Evolutionary conservation across 2,329 filamentous ascomycete genomes (phyloP).

Genomic region (Hymenoscyphus occultus): DNA sequence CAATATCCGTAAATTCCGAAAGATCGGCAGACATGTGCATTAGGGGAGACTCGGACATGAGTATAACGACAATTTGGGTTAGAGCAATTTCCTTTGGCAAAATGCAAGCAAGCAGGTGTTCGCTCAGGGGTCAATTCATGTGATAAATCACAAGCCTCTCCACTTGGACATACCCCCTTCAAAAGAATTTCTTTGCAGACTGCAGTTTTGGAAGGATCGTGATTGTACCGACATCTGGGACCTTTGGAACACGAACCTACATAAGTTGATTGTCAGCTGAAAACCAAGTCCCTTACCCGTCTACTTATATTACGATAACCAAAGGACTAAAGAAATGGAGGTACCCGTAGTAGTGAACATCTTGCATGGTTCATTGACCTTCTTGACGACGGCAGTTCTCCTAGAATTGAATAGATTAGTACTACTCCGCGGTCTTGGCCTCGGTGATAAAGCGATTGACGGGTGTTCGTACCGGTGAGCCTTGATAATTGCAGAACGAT

Average conservation of each 20-base stretch:
- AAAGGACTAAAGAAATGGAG: constrained; percentile 35
- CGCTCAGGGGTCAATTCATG: constrained; percentile 82
- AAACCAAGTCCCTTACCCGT: constrained; percentile 26
- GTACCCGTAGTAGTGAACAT: constrained; percentile 68
- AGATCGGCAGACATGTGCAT: constrained; percentile 74
- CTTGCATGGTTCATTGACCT: constrained; percentile 72
- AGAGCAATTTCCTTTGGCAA: constrained; percentile 83
- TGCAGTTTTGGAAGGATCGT: constrained; percentile 83
- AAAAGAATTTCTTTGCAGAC: constrained; percentile 85
- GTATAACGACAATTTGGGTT: constrained; percentile 84
- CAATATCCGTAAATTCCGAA: constrained; percentile 91
- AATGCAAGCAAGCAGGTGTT: constrained; percentile 85
- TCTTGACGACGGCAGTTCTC: constrained; percentile 53
- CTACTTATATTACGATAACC: constrained; percentile 23
- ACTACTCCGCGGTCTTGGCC: constrained; percentile 31
- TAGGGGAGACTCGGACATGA: constrained; percentile 74
- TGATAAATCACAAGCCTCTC: constrained; percentile 82
- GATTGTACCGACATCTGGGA: constrained; percentile 72
- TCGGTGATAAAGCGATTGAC: constrained; percentile 1
- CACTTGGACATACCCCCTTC: constrained; percentile 72
- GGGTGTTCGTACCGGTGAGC: constrained; percentile 65
- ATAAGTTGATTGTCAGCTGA: constrained; percentile 32
- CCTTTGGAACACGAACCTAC: constrained; percentile 84
- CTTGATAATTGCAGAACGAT: constrained; percentile 71
- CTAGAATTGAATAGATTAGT: constrained; percentile 28